phyloP scores from a whole-genome alignment of 768 basidiomycete genomes.

The Lactifluus hygrophoroides region DNA sequence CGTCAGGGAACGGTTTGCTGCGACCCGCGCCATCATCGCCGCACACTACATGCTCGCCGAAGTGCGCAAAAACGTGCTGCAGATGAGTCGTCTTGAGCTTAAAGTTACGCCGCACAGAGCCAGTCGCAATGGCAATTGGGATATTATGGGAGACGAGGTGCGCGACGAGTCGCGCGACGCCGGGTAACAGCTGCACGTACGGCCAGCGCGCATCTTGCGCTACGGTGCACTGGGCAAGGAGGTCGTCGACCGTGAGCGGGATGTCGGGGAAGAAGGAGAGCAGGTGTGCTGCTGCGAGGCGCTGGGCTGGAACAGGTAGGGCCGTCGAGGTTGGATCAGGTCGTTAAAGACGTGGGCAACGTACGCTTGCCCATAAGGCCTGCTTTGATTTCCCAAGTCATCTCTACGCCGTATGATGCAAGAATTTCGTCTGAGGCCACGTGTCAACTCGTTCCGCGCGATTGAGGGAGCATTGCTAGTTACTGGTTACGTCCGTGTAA shows the following conservation, averaged over 20 bases:
- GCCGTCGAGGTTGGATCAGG: neutral
- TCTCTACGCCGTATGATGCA: slow-evolving; percentile 56
- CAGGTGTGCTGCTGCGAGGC: slow-evolving; percentile 53
- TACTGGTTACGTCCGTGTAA: slow-evolving; percentile 75
- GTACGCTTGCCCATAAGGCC: slow-evolving; percentile 81
- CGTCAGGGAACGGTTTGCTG: slow-evolving; percentile 79
- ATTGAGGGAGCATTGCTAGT: slow-evolving; percentile 22
- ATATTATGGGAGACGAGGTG: slow-evolving; percentile 61
- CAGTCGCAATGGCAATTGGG: slow-evolving; percentile 78
- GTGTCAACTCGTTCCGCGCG: neutral
- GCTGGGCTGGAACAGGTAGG: slow-evolving; percentile 41
- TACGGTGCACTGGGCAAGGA: slow-evolving; percentile 45
- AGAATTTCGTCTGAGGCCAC: slow-evolving; percentile 58
- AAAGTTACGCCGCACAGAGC: slow-evolving; percentile 58
- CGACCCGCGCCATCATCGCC: slow-evolving; percentile 49
- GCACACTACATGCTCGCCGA: slow-evolving; percentile 60
- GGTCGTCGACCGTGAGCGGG: slow-evolving; percentile 51
- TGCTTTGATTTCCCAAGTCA: slow-evolving; percentile 89
- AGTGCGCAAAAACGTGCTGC: slow-evolving; percentile 47
- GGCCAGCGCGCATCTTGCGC: slow-evolving; percentile 64
- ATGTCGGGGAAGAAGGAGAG: slow-evolving; percentile 74
- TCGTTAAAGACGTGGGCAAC: slow-evolving; percentile 16
- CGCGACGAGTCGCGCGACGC: slow-evolving; percentile 54
- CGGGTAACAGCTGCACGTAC: slow-evolving; percentile 63
- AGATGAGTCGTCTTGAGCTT: slow-evolving; percentile 59